These are phyloP conservation scores for Nakazawaea molendinolei DNA, from an alignment of 805 yeast genomes.

Conservation along the genomic window DNA sequence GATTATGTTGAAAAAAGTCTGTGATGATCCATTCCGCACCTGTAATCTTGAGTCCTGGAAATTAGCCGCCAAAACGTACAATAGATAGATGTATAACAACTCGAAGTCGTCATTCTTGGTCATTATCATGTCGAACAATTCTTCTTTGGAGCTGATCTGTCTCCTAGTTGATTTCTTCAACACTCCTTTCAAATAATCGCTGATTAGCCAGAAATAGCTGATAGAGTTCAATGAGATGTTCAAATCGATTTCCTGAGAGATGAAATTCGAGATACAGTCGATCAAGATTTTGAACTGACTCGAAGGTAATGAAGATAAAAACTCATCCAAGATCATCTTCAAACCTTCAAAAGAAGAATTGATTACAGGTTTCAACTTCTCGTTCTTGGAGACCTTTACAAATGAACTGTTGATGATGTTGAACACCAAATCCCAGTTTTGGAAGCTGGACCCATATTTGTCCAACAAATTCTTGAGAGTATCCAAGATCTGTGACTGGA, in stretches of 20 bases:
- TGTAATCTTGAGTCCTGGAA: conserved; percentile 57
- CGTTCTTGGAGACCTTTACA: conserved; percentile 26
- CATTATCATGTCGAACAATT: conserved; percentile 21
- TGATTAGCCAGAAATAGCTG: conserved; percentile 86
- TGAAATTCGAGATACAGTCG: conserved; percentile 67
- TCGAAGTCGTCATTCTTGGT: conserved; percentile 19
- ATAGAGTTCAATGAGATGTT: conserved; percentile 89
- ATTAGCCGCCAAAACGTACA: conserved; percentile 54
- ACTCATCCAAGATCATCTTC: conserved; percentile 81
- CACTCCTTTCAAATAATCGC: conserved; percentile 47
- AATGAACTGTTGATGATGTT: conserved; percentile 57
- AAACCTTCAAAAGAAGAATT: conserved; percentile 75
- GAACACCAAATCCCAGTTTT: conserved; percentile 69
- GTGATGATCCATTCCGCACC: conserved; percentile 84
- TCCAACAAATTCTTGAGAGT: conserved; percentile 72
- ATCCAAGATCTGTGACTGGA: conserved; percentile 53
- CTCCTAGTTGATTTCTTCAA: background rate
- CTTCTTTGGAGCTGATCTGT: conserved; percentile 16
- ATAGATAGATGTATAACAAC: conserved; percentile 57
- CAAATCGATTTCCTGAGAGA: conserved; percentile 63
- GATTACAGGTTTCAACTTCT: conserved; percentile 44
- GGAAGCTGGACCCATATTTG: conserved; percentile 58
- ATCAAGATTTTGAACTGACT: conserved; percentile 58
- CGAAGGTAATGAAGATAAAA: conserved; percentile 64
- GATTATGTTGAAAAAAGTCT: conserved; percentile 77